These are phyloP conservation scores for Trichoderma brevicompactum DNA, from an alignment of 2,329 filamentous ascomycete species.

Conservation along the genomic window DNA sequence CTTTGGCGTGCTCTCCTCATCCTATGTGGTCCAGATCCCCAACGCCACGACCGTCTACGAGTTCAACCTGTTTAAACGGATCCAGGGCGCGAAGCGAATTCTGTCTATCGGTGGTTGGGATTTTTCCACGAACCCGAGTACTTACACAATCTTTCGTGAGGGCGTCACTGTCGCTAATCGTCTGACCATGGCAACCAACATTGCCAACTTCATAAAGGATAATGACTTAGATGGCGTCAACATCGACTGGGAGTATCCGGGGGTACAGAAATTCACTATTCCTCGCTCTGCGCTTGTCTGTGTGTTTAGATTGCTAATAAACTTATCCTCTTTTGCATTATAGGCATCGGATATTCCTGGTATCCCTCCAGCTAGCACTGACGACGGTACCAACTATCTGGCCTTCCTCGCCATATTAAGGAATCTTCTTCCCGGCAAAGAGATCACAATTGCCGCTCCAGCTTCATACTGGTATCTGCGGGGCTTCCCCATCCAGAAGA, in stretches of 20 bases:
- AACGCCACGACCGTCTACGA: constrained; percentile 30
- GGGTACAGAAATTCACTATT: constrained; percentile 28
- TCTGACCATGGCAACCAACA: constrained; percentile 40
- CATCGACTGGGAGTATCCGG: constrained; percentile 49
- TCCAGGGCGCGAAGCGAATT: constrained; percentile 35
- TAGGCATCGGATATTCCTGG: too few species aligned
- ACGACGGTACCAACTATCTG: background rate
- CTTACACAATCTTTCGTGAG: constrained; percentile 34
- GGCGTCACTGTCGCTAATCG: constrained; percentile 41
- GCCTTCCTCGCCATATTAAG: constrained; percentile 30
- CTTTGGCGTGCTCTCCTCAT: constrained; percentile 38
- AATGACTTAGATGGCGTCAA: constrained; percentile 46
- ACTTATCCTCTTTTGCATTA: too few species aligned
- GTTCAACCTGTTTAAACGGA: constrained; percentile 34
- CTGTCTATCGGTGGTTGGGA: constrained; percentile 39
- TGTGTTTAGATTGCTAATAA: too few species aligned
- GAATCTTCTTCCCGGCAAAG: constrained; percentile 39
- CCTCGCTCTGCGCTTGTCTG: too few species aligned
- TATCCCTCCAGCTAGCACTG: too few species aligned
- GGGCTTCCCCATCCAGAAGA: constrained; percentile 42
- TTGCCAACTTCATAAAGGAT: constrained; percentile 45
- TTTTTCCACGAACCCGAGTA: constrained; percentile 34
- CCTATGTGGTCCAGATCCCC: constrained; percentile 33
- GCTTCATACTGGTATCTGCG: constrained; percentile 48
- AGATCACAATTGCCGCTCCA: constrained; percentile 45